Conservation (phyloP, 345 rosid genomes). For the Trapa bicornis region DNA sequence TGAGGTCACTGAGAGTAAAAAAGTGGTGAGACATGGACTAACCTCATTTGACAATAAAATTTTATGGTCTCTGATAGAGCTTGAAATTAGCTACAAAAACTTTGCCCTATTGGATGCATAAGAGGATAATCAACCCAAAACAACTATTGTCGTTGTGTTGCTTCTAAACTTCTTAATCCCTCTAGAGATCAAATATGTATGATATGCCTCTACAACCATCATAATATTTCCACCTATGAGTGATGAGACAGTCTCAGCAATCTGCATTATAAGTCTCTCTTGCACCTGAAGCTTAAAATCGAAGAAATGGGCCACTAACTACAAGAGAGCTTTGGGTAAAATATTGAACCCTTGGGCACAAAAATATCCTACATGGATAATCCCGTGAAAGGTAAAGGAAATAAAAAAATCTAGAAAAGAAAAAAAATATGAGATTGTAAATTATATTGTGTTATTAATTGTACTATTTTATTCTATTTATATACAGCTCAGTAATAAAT, state of each 20-base stretch:
- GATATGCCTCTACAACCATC: slow-evolving; percentile 81
- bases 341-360: slow-evolving; percentile 32
- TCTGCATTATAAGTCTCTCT: slow-evolving; percentile 83
- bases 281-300: slow-evolving; percentile 98
- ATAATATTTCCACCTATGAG: slow-evolving; percentile 70
- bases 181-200: slow-evolving; percentile 86
- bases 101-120: slow-evolving; percentile 45
- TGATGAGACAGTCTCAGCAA: slow-evolving; percentile 67
- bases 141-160: slow-evolving; percentile 70
- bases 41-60: background rate
- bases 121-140: slow-evolving; percentile 60
- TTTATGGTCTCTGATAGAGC: background rate
- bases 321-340: slow-evolving; percentile 40
- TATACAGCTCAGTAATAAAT: too few relatives aligned
- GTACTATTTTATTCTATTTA: too few relatives aligned
- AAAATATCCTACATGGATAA: slow-evolving; percentile 74
- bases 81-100: slow-evolving; percentile 49
- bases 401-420: too few relatives aligned
- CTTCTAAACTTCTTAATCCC: slow-evolving; percentile 93
- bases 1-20: too few relatives aligned
- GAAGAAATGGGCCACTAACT: slow-evolving; percentile 65
- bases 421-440: too few relatives aligned
- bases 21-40: background rate
- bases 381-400: slow-evolving; percentile 28
- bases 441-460: too few relatives aligned